Evolutionary conservation across 306 rosid species (phyloP), one percentile per base, ranked within the genome.

Genomic region (Quercus dentata): DNA sequence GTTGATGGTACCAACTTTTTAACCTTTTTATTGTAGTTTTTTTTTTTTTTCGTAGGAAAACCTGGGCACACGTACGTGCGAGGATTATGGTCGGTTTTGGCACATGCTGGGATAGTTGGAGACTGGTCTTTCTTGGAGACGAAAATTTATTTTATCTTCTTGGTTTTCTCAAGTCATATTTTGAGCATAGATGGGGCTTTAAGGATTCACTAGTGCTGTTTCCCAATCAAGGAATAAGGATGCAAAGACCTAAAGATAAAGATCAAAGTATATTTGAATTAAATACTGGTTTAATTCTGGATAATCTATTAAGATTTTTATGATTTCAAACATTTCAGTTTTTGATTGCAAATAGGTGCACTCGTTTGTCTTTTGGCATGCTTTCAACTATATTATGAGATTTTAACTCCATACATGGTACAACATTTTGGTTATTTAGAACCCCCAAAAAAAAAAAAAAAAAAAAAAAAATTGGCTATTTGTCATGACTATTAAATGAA

Each of bases 61-160:
- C 31, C 54, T 65, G 33, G 77, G 74, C 82, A 71, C 85, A 76
- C 79, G 81, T 76, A 74, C 77, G 79, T 76, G 85, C 71, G 64
- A 79, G 81, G 81, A 77, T 63, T 78, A 52, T 75, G 87, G 87
- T 75, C 81, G 85, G 87, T 86, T 69, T 85, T 85, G 87, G 82
- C 80, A 54, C 77, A 18, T 58, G 76, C 67, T 19, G 61, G 54
- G 41, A 35, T 51, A 28, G 62, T 76, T 76, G 71, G 14, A 73
- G 80, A 74, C 38, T 2, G 3, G 19, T 55, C 28, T 69, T 74
- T 27, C 70, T 77, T 13, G 46, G 44, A 63, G 69, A 65, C 20
- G n/a, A 62, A 23, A 27, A 25, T 13, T n/a, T 62, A 27, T 64
- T 64, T 64, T 30, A 6, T 30, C 20, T 28, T 64, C 5, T 30